These are phyloP conservation scores for Suillus ampliporus DNA, from an alignment of 768 basidiomycete genomes.

Conservation along the genomic window DNA sequence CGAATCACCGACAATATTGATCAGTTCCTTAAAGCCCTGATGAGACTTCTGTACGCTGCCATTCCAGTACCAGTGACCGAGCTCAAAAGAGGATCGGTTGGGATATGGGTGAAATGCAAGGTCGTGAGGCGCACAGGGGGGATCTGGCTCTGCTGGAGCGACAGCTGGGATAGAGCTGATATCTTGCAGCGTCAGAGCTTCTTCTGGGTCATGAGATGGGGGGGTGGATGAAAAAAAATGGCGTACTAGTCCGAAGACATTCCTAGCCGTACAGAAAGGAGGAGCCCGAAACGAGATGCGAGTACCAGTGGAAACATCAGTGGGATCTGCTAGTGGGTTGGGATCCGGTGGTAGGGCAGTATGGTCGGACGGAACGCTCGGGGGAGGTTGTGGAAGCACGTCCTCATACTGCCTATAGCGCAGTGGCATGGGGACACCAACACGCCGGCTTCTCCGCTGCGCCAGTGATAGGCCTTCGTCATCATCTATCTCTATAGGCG, in stretches of 20 bases:
- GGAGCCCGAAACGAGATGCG: background rate
- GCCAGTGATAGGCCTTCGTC: constrained; percentile 1
- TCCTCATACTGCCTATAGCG: constrained; percentile 10
- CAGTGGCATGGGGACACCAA: constrained; percentile 7
- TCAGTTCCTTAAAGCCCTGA: too few species aligned
- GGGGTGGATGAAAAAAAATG: background rate
- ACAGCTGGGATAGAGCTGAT: constrained; percentile 15
- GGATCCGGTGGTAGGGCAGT: background rate
- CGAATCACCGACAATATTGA: too few species aligned
- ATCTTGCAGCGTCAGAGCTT: constrained; percentile 7
- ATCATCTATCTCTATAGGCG: background rate
- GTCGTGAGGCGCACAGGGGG: too few species aligned
- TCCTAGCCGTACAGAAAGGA: background rate
- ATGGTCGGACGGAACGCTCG: background rate
- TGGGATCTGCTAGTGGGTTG: constrained; percentile 1
- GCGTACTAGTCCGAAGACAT: constrained; percentile 12
- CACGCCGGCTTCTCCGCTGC: background rate
- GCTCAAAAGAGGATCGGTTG: too few species aligned
- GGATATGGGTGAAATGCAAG: too few species aligned
- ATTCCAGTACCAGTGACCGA: too few species aligned
- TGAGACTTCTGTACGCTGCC: too few species aligned
- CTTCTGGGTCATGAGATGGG: constrained; percentile 13
- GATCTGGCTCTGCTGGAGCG: constrained; percentile 2
- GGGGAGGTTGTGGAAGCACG: constrained; percentile 7
- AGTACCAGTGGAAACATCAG: background rate